Evolutionary conservation across 768 basidiomycete genomes (phyloP), one percentile per base, ranked within the genome.

Genomic region (Krasilnikovozyma curviuscula): DNA sequence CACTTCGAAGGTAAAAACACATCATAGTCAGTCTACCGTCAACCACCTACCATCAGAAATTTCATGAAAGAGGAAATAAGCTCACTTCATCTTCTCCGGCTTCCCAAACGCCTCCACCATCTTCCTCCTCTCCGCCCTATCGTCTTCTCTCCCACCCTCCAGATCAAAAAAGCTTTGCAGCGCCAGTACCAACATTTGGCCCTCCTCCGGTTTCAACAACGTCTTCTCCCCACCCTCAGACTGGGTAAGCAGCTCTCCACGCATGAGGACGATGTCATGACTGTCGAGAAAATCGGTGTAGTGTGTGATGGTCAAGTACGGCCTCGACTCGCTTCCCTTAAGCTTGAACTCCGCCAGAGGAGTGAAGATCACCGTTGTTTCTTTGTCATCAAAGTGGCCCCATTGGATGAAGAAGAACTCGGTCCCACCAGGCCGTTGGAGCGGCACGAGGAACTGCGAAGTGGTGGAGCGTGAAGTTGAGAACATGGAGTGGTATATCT

Each of bases 261-360:
- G 71, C 65, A 97, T 69, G 4, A 98, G 73, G 2, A 95, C 83
- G 38, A 81, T 62, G 10, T 75, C 77, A 58, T 95, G 85, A 4
- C 45, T 40, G 24, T 71, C 63, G 1, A 78, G 75, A 5, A 98
- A 67, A 58, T 97, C 89, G 42, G 89, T 80, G 65, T 97, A 95
- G 63, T 83, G 76, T 4, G 89, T 95, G 32, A 95, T 59, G 21
- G 82, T 81, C 23, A 98, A 71, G 60, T 85, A 83, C 1, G 91
- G 89, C 5, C 85, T 88, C 7, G 93, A 82, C 63, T 79, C 95
- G 16, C 79, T 71, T 44, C 72, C 72, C 33, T 81, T 77, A 48
- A 76, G 65, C 64, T 93, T 91, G 73, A 84, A 98, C 66, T 95
- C 91, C 55, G 81, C 79, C 35, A 97, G 70, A 2, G 89, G 83